Conservation (phyloP, 257 asterid species). For the Petunia axillaris region DNA sequence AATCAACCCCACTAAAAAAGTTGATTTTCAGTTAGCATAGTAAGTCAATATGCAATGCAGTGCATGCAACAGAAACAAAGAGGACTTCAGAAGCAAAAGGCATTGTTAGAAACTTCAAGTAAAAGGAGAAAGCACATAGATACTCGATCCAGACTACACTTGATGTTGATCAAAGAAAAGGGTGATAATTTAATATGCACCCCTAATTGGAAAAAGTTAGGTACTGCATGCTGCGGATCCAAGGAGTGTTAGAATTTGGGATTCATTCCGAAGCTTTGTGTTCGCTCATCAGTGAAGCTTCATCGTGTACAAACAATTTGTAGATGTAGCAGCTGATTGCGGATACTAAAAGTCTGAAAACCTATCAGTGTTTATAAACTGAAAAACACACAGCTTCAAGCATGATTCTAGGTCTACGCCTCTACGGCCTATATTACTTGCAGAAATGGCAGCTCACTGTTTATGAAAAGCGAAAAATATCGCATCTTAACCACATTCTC, state of each 20-base stretch:
- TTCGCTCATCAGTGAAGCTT: background rate
- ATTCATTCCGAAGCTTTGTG: background rate
- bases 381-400: background rate
- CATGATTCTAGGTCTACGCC: background rate
- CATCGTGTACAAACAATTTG: background rate
- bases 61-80: conserved; percentile 8
- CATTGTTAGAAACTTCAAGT: background rate
- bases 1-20: conserved; percentile 69
- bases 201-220: background rate
- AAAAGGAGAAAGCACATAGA: background rate
- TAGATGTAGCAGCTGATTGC: background rate
- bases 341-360: background rate
- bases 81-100: conserved; percentile 7
- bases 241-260: background rate
- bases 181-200: background rate
- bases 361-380: background rate
- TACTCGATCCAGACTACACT: background rate
- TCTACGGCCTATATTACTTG: background rate
- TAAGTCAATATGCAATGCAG: conserved; percentile 1
- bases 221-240: background rate
- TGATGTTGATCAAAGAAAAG: background rate
- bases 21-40: conserved; percentile 2
- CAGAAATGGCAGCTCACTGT: background rate
- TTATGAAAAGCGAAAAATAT: background rate
- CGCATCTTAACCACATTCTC: background rate